phyloP scores from a whole-genome alignment of 129 eudicot genomes.

The Oenanthe sinensis region DNA sequence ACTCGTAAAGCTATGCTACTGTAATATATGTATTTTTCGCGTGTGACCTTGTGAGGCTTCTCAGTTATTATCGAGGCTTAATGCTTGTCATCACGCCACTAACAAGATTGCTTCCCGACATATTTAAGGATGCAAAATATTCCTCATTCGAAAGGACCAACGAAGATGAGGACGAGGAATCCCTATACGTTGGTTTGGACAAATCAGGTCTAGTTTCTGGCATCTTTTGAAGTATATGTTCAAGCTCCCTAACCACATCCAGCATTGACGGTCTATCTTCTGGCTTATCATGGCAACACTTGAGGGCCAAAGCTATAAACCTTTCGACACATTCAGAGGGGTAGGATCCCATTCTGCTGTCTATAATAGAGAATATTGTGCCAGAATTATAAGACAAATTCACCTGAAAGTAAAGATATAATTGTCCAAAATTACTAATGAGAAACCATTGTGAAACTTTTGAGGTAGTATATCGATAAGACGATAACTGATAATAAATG shows the following conservation, averaged over 20 bases:
- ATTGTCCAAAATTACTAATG: neutral
- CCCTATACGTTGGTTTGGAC: slow-evolving; percentile 25
- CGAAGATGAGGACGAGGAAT: slow-evolving; percentile 33
- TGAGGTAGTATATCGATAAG: too few species aligned
- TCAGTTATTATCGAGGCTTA: slow-evolving; percentile 40
- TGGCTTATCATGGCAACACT: slow-evolving; percentile 66
- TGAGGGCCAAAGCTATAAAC: slow-evolving; percentile 57
- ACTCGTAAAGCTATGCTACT: neutral
- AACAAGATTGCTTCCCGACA: slow-evolving; percentile 47
- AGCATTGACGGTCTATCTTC: slow-evolving; percentile 62
- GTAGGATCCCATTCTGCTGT: slow-evolving; percentile 69
- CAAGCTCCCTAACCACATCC: slow-evolving; percentile 78
- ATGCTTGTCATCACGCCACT: slow-evolving; percentile 34
- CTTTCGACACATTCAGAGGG: slow-evolving; percentile 63
- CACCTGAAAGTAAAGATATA: slow-evolving; percentile 39
- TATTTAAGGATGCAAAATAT: slow-evolving; percentile 29
- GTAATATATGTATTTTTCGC: neutral
- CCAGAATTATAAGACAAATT: slow-evolving; percentile 52
- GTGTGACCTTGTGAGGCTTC: neutral
- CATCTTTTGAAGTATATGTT: slow-evolving; percentile 38
- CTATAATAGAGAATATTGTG: slow-evolving; percentile 48
- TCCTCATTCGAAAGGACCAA: slow-evolving; percentile 13
- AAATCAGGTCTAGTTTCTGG: slow-evolving; percentile 34
- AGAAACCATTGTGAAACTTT: neutral
- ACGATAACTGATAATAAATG: neutral